Evolutionary conservation across 352 stramenopile species (phyloP).

Genomic region (Pythium folliculosum): DNA sequence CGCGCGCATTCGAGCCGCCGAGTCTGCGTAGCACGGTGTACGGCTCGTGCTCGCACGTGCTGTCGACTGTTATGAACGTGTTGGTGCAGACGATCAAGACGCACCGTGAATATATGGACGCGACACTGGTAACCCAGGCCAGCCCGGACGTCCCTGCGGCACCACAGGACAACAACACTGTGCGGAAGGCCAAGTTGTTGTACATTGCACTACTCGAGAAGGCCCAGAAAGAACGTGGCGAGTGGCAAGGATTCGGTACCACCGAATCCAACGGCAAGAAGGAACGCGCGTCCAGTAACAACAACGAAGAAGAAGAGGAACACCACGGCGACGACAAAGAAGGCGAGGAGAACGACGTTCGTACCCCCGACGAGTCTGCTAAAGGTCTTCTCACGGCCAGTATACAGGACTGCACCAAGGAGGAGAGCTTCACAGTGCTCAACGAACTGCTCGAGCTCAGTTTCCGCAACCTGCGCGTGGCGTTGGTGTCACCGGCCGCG

Average conservation of each 20-base stretch:
- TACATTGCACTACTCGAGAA: slow-evolving; percentile 69
- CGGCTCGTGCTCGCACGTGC: slow-evolving; percentile 54
- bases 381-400: slow-evolving; percentile 22
- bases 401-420: slow-evolving; percentile 18
- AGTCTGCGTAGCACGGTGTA: slow-evolving; percentile 37
- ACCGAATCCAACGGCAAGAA: neutral
- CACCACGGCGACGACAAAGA: neutral
- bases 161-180: slow-evolving; percentile 34
- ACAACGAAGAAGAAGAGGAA: neutral
- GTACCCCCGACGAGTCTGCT: slow-evolving; percentile 14
- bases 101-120: slow-evolving; percentile 31
- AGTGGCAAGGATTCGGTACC: slow-evolving; percentile 62
- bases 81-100: slow-evolving; percentile 52
- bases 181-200: slow-evolving; percentile 60
- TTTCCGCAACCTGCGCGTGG: slow-evolving; percentile 63
- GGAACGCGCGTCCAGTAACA: neutral
- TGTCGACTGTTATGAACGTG: slow-evolving; percentile 48
- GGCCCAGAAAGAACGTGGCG: slow-evolving; percentile 63
- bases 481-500: slow-evolving; percentile 44
- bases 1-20: neutral
- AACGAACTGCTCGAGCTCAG: slow-evolving; percentile 69
- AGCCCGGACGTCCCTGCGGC: slow-evolving; percentile 13
- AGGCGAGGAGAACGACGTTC: neutral
- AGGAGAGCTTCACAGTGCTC: slow-evolving; percentile 46
- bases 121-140: neutral